Conservation (phyloP, 2,329 filamentous ascomycete genomes). For the Trichoderma asperellum region DNA sequence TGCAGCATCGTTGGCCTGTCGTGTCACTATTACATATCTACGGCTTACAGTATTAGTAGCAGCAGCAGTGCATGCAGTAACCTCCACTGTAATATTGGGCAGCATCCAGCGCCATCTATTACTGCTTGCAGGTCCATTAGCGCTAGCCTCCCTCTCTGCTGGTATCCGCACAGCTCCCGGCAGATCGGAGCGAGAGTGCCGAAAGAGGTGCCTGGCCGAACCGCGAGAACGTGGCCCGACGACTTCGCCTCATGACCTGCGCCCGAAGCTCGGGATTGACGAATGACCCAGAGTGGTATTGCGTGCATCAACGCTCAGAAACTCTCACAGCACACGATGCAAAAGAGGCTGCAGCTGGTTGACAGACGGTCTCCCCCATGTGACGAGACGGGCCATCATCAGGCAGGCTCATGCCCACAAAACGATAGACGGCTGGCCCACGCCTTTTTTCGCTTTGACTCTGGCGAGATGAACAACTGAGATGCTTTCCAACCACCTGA, state of each 20-base stretch:
- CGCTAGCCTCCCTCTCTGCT: not conserved
- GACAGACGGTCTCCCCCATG: not conserved
- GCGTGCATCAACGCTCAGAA: not conserved
- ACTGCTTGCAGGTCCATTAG: not conserved
- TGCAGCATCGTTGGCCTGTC: not conserved
- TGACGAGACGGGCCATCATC: slow-evolving; percentile 9
- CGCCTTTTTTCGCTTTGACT: not conserved
- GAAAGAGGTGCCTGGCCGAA: slow-evolving; percentile 3
- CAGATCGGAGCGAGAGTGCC: slow-evolving; percentile 24
- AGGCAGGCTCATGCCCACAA: slow-evolving; percentile 9
- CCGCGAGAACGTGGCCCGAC: not conserved
- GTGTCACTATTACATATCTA: not conserved
- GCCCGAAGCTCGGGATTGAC: not conserved
- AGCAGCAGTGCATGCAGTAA: not conserved
- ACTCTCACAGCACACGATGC: not conserved
- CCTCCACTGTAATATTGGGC: no score
- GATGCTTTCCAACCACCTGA: not conserved
- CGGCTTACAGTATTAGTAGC: not conserved
- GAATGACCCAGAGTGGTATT: not conserved
- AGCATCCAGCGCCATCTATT: not conserved
- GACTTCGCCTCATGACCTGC: slow-evolving; percentile 18
- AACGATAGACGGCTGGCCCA: slow-evolving; percentile 24
- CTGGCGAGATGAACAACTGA: slow-evolving; percentile 7
- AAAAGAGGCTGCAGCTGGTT: not conserved
- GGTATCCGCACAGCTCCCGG: not conserved